Base-by-base conservation (phyloP, 257 asterid species). In the Jasminum sambac region DNA sequence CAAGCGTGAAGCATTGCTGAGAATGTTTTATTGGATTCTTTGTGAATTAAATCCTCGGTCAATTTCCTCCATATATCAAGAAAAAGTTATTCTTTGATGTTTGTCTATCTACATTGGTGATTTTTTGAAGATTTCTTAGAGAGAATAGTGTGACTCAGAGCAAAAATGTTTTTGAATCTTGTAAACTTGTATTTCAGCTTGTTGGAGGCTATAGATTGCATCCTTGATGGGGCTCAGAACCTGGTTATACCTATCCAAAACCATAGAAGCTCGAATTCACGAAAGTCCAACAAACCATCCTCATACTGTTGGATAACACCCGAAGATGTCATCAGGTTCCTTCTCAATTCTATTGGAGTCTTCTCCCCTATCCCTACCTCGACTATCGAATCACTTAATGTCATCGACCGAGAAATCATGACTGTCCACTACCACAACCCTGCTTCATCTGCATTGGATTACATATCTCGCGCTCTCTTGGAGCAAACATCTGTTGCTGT, bases 191-290 rank as follows among this genome's bases (percentile, higher is more conserved):
- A 25, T 69, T 76, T 46, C 81, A 92, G 98, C 81, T 78, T 92
- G 82, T 66, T 83, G 80, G 94, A 89, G 67, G 96, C 92, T 39
- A 81, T 92, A 50, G 95, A 89, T 65, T 78, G 24, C 88, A 82
- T 89, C 17, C 85, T 89, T 34, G 95, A 86, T 72, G 98, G 98
- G 43, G 76, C 87, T 30, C 98, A 89, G 71, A 92, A 89, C 76
- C 83, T 92, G 52, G 90, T 89, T 16, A 84, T 89, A 75, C 98
- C 98, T 0, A 82, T 86, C 34, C 87, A 76, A 66, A 81, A 82
- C 76, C 60, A 68, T 66, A 57, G 66, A 17, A 68, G 59, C 75
- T 55, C 82, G 73, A 78, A 72, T 64, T 62, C 89, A 65, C 86
- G 87, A 70, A 89, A 79, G 72, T 70, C 46, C 65, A 82, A 80